Percentiles rank a stretch among this genome's conserved stretches.
Evolutionary conservation across 2,329 filamentous ascomycete species (phyloP).

Genomic region (Curvularia hawaiiensis): DNA sequence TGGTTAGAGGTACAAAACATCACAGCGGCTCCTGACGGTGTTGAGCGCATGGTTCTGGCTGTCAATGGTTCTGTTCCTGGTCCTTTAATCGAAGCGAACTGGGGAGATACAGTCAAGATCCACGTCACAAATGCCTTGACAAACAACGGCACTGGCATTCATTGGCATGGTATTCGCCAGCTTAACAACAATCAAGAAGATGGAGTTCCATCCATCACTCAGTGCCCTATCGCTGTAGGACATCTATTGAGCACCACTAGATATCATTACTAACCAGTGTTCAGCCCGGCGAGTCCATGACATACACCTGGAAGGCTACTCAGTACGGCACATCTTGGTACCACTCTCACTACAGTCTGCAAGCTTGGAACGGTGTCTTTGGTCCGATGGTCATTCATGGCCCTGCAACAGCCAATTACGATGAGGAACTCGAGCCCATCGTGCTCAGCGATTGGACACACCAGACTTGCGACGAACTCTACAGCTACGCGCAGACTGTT

Average conservation of each 20-base stretch:
- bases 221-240: conserved; percentile 51
- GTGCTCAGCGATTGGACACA: conserved; percentile 11
- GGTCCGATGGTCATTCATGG: conserved; percentile 33
- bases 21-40: background rate
- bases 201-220: conserved; percentile 49
- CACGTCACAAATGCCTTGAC: background rate
- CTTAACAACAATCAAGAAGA: conserved; percentile 25
- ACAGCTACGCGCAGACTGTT: background rate
- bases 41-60: background rate
- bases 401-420: conserved; percentile 25
- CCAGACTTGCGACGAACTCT: background rate
- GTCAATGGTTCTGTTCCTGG: conserved; percentile 30
- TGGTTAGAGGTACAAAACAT: background rate
- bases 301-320: conserved; percentile 34
- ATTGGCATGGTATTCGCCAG: no score
- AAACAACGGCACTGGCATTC: conserved; percentile 41
- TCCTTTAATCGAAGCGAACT: conserved; percentile 28
- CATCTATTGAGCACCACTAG: background rate
- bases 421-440: conserved; percentile 37
- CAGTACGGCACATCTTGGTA: conserved; percentile 35
- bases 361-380: conserved; percentile 33
- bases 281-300: background rate
- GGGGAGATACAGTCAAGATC: conserved; percentile 24
- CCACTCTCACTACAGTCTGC: conserved; percentile 43
- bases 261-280: no score